Evolutionary conservation across 139 green algal species (phyloP).

Genomic region (Trebouxia sp.): DNA sequence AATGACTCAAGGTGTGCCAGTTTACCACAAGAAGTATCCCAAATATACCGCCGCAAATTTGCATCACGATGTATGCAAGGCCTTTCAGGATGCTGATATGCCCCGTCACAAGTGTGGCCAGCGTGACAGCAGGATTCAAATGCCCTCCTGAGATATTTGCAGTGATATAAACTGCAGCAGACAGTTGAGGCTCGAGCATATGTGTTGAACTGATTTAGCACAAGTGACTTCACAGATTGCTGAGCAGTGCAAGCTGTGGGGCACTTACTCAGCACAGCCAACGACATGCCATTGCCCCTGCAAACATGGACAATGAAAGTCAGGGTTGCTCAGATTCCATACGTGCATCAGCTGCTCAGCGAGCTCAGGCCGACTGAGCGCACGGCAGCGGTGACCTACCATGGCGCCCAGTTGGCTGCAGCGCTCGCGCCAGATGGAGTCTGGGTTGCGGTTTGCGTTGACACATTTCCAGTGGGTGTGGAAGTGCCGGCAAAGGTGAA

Average conservation of each 20-base stretch:
- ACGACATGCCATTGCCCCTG: slow-evolving; percentile 11
- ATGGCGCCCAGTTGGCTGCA: background rate
- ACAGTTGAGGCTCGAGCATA: background rate
- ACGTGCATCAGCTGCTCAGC: background rate
- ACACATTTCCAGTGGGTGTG: background rate
- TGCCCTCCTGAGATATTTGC: slow-evolving; percentile 68
- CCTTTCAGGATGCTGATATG: slow-evolving; percentile 68
- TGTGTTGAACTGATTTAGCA: background rate
- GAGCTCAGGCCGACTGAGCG: background rate
- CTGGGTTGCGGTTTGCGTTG: background rate
- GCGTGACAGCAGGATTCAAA: slow-evolving; percentile 70
- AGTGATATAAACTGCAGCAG: slow-evolving; percentile 65
- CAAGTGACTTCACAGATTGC: background rate
- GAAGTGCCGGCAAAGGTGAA: slow-evolving; percentile 37
- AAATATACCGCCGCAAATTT: slow-evolving; percentile 33
- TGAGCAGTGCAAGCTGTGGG: background rate
- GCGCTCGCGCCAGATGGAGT: background rate
- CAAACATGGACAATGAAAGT: background rate
- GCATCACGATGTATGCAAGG: slow-evolving; percentile 62
- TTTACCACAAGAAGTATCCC: slow-evolving; percentile 42
- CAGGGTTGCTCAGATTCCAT: background rate
- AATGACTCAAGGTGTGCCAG: no score
- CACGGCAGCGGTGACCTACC: background rate
- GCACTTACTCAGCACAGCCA: slow-evolving; percentile 25
- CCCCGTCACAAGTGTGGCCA: slow-evolving; percentile 70